Base-by-base conservation (phyloP, 1,284 basidiomycete genomes). In the Serendipita sp. region DNA sequence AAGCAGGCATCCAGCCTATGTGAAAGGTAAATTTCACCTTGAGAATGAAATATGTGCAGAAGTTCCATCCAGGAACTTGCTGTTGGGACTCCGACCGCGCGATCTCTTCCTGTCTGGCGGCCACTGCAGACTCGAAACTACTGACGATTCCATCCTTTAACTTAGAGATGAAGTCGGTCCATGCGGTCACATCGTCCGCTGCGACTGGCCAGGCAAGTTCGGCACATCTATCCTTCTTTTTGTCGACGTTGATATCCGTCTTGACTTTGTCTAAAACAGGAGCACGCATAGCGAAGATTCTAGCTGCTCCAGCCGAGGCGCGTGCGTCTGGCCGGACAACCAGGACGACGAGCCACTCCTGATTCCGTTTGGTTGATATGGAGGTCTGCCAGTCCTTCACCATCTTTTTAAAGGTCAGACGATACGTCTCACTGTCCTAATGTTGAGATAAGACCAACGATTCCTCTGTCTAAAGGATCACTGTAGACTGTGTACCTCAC, bases 41-140 rank as follows among this genome's bases (percentile, higher is more conserved):
- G 32, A 94, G 76, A 42, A 93, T 83, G 73, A 97, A 96, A 78
- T 94, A 98, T 0, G 88, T 93, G 72, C 92, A 93, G 70, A 95
- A 97, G 71, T 96, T 94, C 94, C 94, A 97, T 1, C 93, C 93
- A 1, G 91, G 88, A 80, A 92, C 88, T 66, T 85, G 80, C 64
- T 88, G 79, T 71, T 95, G 91, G 58, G 83, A 79, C 71, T 97
- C 93, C 0, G 89, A 91, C 29, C 88, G 81, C 69, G 81, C 85
- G 1, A 96, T 85, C 65, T 95, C 92, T 60, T 96, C 93, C 70
- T 93, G 89, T 15, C 90, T 80, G 67, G 86, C 83, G 3, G 79
- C 74, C 45, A 98, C 79, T 3, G 88, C 84, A 6, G 77, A 74
- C 69, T 97, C 91, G 66, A 98, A 93, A 0, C 93, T 87, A 41